Conservation (phyloP, 2,329 filamentous ascomycete species). For the Penicillium polonicum region DNA sequence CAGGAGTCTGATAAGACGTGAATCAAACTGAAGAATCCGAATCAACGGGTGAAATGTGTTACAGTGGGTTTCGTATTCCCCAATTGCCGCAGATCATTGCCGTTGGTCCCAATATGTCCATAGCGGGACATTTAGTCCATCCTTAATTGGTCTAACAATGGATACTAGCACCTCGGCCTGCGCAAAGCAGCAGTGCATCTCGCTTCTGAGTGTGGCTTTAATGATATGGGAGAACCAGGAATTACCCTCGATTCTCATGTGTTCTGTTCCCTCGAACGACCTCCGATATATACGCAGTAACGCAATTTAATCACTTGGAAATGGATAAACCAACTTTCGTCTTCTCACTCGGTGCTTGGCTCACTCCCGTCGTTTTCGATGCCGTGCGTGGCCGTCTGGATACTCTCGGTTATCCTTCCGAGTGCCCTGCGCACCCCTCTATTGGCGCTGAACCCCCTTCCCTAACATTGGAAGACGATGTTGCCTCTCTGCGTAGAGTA, state of each 20-base stretch:
- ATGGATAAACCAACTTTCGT: slow-evolving; percentile 32
- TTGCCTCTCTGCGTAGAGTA: slow-evolving; percentile 22
- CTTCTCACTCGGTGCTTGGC: slow-evolving; percentile 45
- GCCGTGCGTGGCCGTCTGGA: slow-evolving; percentile 32
- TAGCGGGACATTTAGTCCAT: neutral
- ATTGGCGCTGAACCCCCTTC: slow-evolving; percentile 32
- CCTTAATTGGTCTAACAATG: neutral
- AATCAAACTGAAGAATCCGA: neutral
- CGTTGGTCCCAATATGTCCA: neutral
- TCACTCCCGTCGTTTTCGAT: slow-evolving; percentile 34
- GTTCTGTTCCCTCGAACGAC: too few species aligned
- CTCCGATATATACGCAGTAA: neutral
- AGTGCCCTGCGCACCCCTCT: slow-evolving; percentile 31
- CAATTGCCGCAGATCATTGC: neutral
- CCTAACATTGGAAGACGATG: slow-evolving; percentile 39
- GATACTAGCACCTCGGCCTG: neutral
- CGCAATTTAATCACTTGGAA: neutral
- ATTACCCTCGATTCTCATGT: neutral
- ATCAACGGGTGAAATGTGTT: neutral
- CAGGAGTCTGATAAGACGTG: neutral
- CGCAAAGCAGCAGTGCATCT: neutral
- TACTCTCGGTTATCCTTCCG: slow-evolving; percentile 33
- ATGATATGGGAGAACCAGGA: neutral
- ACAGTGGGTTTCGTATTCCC: neutral
- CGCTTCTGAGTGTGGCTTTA: neutral